Evolutionary conservation across 768 basidiomycete genomes (phyloP), one percentile per base, ranked within the genome.

Genomic region (Pisolithus tinctorius): DNA sequence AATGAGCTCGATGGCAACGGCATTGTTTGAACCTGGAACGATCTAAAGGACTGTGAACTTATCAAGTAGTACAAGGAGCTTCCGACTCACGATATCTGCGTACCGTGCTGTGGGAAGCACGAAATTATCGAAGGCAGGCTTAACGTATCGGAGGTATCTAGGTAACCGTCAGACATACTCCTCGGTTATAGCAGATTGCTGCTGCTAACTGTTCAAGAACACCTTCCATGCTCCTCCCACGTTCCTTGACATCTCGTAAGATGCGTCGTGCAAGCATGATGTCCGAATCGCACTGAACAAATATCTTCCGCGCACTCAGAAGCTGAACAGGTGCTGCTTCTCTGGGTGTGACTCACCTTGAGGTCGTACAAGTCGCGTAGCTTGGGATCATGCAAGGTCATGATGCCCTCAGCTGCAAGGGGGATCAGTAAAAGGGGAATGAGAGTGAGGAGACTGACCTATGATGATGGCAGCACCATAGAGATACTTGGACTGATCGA

Each of bases 261-360:
- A 99, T 86, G 37, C 96, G 82, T 51, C 96, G 82, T 1, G 95
- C 92, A 45, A 99, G 84, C 96, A 99, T 99, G 20, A 98, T 72
- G 66, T 99, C 96, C 7, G 93, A 86, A 64, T 98, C 93, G 53
- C 87, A 89, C 73, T 95, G 90, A 6, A 93, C 92, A 56, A 91
- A 93, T 4, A 93, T 75, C 86, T 90, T 49, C 7, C 44, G 6
- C 14, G 29, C 20, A 34, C 3, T 31, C 54, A 26, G 41, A 0
- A 40, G 39, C 9, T 29, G 50, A 8, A 36, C 29, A 1, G 26
- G 4, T 40, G 41, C 43, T 27, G 41, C 43, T 27, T 44, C 46
- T 42, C 34, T 7, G 11, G 2, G 4, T 40, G 6, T 27, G n/a
- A 60, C 65, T 47, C 55, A 83, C 93, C 78, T 96, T 95, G 36